These are phyloP conservation scores for Populus euphratica DNA, from an alignment of 345 rosid species.

Conservation along the genomic window DNA sequence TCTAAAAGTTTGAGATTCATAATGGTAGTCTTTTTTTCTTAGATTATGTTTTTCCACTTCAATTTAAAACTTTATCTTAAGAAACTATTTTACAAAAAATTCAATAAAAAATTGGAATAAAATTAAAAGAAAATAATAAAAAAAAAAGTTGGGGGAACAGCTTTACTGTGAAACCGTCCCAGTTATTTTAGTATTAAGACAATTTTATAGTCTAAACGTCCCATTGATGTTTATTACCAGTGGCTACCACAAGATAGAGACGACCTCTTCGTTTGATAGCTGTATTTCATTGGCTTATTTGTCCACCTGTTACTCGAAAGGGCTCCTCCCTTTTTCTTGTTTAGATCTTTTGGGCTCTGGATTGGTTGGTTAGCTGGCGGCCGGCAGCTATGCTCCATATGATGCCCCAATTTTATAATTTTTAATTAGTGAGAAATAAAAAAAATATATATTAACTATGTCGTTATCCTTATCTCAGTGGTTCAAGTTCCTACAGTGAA, in stretches of 20 bases:
- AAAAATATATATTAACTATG: background rate
- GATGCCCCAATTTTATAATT: background rate
- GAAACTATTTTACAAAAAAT: no score
- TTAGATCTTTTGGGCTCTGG: background rate
- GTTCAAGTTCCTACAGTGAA: background rate
- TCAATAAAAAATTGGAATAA: no score
- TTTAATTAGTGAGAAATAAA: background rate
- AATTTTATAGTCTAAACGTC: no score
- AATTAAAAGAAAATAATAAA: no score
- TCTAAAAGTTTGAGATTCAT: no score
- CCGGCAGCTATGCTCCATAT: background rate
- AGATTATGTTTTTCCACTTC: no score
- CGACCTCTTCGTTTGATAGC: background rate
- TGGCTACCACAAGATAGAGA: background rate
- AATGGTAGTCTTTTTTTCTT: no score
- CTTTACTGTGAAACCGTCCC: no score
- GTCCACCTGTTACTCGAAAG: background rate
- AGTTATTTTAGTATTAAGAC: no score
- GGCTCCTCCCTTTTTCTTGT: background rate
- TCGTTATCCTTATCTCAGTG: background rate
- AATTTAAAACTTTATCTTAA: no score
- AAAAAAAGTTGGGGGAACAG: no score
- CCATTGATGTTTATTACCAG: no score
- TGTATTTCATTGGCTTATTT: background rate
- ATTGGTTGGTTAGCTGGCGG: background rate